Conservation (phyloP, 116 monocot species). For the Phalaenopsis hybrid region DNA sequence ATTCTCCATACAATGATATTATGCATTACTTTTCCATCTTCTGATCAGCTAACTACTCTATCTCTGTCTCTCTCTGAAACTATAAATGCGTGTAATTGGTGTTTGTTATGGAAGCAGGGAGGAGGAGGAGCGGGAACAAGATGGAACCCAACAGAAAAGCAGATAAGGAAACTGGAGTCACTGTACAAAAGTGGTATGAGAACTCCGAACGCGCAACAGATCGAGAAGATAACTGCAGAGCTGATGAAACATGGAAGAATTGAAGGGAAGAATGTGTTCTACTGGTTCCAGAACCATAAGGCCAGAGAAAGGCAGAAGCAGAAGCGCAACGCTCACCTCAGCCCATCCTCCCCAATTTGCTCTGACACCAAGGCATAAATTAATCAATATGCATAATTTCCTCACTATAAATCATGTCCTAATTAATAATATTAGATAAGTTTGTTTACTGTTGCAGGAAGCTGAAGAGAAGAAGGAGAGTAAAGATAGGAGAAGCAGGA, state of each 20-base stretch:
- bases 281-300: conserved; percentile 78
- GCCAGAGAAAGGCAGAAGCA: conserved; percentile 61
- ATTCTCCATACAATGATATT: no score
- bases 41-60: not conserved
- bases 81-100: not conserved
- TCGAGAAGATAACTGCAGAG: conserved; percentile 52
- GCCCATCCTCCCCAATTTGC: not conserved
- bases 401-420: no score
- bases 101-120: conserved; percentile 2
- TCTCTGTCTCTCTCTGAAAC: not conserved
- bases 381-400: not conserved
- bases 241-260: conserved; percentile 48
- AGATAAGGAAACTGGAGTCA: conserved; percentile 64
- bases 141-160: conserved; percentile 84
- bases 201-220: conserved; percentile 53
- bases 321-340: conserved; percentile 39
- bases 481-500: conserved; percentile 21
- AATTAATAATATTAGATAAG: no score
- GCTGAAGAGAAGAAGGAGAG: conserved; percentile 6
- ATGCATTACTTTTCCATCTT: no score
- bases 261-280: conserved; percentile 72
- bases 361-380: not conserved
- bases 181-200: conserved; percentile 52
- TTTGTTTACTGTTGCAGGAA: not conserved
- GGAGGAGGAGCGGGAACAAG: conserved; percentile 38